A percentile compares a stretch with the other conserved stretches of the same genome.
Conservation (phyloP, 75 land plant genomes). For the Pseudotsuga menziesii region DNA sequence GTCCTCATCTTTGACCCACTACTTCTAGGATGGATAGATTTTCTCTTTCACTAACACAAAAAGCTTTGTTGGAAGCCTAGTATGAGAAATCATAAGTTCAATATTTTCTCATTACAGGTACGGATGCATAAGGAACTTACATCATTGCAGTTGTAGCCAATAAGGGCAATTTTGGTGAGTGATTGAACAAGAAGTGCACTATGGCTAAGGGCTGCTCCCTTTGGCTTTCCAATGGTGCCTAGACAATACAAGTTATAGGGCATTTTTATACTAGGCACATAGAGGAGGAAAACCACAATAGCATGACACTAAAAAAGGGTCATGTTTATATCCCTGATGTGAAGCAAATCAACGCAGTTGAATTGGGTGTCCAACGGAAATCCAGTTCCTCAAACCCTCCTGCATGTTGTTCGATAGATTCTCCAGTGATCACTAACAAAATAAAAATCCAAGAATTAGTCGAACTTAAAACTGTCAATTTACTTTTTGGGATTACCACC, state of each 20-base stretch:
- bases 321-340: conserved; percentile 62
- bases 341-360: conserved; percentile 81
- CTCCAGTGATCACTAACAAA: conserved; percentile 11
- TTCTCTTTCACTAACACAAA: not conserved
- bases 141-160: conserved; percentile 79
- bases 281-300: too few species aligned
- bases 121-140: conserved; percentile 38
- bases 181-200: conserved; percentile 78
- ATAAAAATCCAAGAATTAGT: too few species aligned
- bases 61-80: not conserved
- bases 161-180: conserved; percentile 76
- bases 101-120: not conserved
- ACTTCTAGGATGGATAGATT: not conserved
- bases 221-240: conserved; percentile 91
- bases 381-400: conserved; percentile 7
- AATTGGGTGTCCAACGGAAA: conserved; percentile 55
- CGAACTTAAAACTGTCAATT: too few species aligned
- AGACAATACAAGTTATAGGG: not conserved
- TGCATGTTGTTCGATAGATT: conserved; percentile 9
- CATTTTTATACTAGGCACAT: too few species aligned
- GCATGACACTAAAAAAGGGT: too few species aligned
- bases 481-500: too few species aligned
- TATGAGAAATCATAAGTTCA: not conserved
- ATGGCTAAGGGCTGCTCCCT: conserved; percentile 81
- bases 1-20: not conserved